Percentiles rank a stretch among this genome's conserved stretches.
These are phyloP conservation scores for Blastocrithidia nonstop DNA, from an alignment of 208 protist species.

Conservation along the genomic window DNA sequence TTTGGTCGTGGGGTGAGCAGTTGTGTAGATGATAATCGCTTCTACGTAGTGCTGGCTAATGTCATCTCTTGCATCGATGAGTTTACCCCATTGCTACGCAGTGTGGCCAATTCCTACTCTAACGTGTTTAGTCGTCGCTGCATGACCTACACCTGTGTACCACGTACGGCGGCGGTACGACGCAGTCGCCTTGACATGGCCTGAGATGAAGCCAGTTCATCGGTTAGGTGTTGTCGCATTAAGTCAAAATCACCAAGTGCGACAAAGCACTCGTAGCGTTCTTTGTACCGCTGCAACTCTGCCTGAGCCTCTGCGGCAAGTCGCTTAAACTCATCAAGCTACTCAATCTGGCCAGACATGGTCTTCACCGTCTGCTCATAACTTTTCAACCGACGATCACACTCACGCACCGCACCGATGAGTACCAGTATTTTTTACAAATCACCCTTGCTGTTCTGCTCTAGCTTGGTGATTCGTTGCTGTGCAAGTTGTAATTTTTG, in stretches of 20 bases:
- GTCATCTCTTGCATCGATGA: neutral
- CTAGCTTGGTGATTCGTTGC: slow-evolving; percentile 21
- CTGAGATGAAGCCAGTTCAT: slow-evolving; percentile 33
- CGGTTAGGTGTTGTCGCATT: slow-evolving; percentile 52
- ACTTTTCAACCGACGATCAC: slow-evolving; percentile 49
- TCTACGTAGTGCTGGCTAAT: neutral
- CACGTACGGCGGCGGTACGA: slow-evolving; percentile 54
- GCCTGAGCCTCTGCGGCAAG: slow-evolving; percentile 61
- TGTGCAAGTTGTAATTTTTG: slow-evolving; percentile 19
- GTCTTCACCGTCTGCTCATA: slow-evolving; percentile 24
- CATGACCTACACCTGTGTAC: slow-evolving; percentile 69
- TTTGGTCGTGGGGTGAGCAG: slow-evolving; percentile 64
- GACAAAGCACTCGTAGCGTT: slow-evolving; percentile 50
- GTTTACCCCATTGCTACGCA: neutral
- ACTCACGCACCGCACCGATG: slow-evolving; percentile 57
- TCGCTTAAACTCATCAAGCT: slow-evolving; percentile 63
- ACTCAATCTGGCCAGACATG: slow-evolving; percentile 32
- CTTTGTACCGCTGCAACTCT: slow-evolving; percentile 51
- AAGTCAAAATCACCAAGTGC: slow-evolving; percentile 38
- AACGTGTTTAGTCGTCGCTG: slow-evolving; percentile 24
- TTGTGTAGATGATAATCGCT: too few relatives aligned
- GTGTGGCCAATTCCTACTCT: slow-evolving; percentile 17
- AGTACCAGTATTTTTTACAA: slow-evolving; percentile 65
- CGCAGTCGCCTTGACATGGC: slow-evolving; percentile 33
- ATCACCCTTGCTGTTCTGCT: slow-evolving; percentile 34